Conservation (phyloP, 1,139 yeast genomes). For the Nadsonia starkeyi-henricii region DNA sequence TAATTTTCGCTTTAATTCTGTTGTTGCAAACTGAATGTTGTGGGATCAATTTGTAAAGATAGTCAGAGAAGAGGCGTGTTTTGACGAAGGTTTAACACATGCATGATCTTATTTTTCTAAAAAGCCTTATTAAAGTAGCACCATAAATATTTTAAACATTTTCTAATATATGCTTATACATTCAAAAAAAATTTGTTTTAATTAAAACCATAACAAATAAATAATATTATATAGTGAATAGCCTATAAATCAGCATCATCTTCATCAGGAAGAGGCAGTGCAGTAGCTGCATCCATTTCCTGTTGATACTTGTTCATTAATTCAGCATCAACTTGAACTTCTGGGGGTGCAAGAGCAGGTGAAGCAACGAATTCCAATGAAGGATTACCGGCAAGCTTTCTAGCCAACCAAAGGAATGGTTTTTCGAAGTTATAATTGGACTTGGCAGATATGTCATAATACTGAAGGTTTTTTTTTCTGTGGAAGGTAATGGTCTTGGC, state of each 20-base stretch:
- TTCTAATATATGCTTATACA: too few relatives aligned
- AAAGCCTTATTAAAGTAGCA: too few relatives aligned
- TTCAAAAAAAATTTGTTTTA: too few relatives aligned
- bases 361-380: constrained; percentile 97
- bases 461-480: constrained; percentile 99
- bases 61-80: too few relatives aligned
- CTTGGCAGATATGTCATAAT: constrained; percentile 98
- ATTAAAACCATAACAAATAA: too few relatives aligned
- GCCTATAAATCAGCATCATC: constrained; percentile 94
- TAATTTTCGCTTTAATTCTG: too few relatives aligned
- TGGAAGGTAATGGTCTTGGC: constrained; percentile 99
- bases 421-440: constrained; percentile 99
- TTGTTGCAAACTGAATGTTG: too few relatives aligned
- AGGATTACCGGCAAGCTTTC: constrained; percentile 97
- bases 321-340: constrained; percentile 91
- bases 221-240: neutral
- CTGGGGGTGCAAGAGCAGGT: constrained; percentile 99
- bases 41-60: too few relatives aligned
- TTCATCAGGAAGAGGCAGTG: constrained; percentile 98
- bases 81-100: too few relatives aligned
- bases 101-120: too few relatives aligned
- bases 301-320: constrained; percentile 97
- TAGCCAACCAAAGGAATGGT: constrained; percentile 99
- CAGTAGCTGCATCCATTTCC: constrained; percentile 99
- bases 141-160: too few relatives aligned